phyloP scores from a whole-genome alignment of 805 yeast species.

The Wickerhamomyces rabaulensis region DNA sequence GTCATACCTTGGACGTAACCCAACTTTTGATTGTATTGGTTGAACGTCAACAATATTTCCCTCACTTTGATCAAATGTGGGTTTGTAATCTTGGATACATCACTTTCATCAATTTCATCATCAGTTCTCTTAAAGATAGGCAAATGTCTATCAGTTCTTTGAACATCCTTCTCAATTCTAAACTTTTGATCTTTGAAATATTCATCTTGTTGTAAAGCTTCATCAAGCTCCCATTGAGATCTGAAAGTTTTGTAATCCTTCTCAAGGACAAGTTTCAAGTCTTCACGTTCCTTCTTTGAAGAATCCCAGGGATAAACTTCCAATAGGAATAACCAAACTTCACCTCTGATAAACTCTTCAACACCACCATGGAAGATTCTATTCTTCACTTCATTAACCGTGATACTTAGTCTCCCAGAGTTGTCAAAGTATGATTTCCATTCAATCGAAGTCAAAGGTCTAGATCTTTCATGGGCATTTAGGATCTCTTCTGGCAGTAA shows the following conservation, averaged over 20 bases:
- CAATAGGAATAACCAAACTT: conserved; percentile 83
- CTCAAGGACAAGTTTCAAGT: conserved; percentile 49
- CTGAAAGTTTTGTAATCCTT: conserved; percentile 61
- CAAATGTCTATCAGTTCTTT: conserved; percentile 80
- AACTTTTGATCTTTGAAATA: conserved; percentile 88
- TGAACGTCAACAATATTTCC: conserved; percentile 79
- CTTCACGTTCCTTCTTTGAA: conserved; percentile 59
- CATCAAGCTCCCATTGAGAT: conserved; percentile 63
- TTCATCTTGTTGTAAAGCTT: conserved; percentile 47
- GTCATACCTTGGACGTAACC: conserved; percentile 99
- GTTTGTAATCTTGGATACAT: conserved; percentile 62
- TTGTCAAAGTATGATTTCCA: conserved; percentile 85
- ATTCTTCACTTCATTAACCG: conserved; percentile 74
- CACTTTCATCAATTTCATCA: conserved; percentile 35
- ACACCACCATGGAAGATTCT: conserved; percentile 90
- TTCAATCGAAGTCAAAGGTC: conserved; percentile 63
- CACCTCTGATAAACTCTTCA: conserved; percentile 48
- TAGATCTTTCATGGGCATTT: conserved; percentile 53
- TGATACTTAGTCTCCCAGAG: conserved; percentile 64
- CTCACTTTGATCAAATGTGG: conserved; percentile 68
- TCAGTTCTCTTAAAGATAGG: conserved; percentile 46
- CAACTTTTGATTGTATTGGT: conserved; percentile 73
- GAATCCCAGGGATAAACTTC: conserved; percentile 90
- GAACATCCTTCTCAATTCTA: conserved; percentile 90
- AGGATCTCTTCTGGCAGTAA: conserved; percentile 56